Evolutionary conservation across 495 filamentous ascomycete genomes (phyloP), one percentile per base, ranked within the genome.

Genomic region (Pyrenula aspistea): DNA sequence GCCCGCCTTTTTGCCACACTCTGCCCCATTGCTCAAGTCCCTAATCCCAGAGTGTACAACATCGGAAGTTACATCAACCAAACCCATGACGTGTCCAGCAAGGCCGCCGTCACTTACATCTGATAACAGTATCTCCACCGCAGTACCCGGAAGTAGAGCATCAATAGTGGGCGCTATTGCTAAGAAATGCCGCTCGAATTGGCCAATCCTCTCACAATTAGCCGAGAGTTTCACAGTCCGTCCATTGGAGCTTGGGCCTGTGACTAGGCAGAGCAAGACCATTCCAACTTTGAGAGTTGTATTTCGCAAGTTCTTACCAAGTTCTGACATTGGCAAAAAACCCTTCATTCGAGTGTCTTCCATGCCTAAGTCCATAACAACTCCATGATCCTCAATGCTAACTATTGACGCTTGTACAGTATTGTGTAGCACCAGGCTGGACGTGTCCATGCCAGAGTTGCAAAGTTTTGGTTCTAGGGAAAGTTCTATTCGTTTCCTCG

Each of bases 301-400:
- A 55, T 83, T 72, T 23, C 86, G 76, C 24, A 81, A 63, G 25
- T 71, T 72, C 25, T 73, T 65, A 25, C 82, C 83, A 22, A 95
- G 70, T 65, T 97, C 90, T 65, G 89, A 91, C 12, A 84, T 85
- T n/a, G 90, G 83, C 69, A 98, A 79, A 72, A 98, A 98, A 1
- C 86, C 94, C 65, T 81, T 84, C 31, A 91, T 58, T 25, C 77
- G 69, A 19, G 78, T 71, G 52, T 83, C 82, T 51, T 81, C 76
- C 22, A 96, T 75, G 12, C 87, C 88, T 47, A 98, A 72, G 62
- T 96, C 88, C 91, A 97, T 95, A 55, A 97, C 77, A 55, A 95
- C 71, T 62, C 93, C 93, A 68, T 96, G 92, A 60, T 98, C 93
- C 70, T 98, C 93, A 21, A 93, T 85, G 64, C 92, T 97, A 42